Evolutionary conservation across 1,284 basidiomycete species (phyloP).

Genomic region (Sanghuangporus baumii): DNA sequence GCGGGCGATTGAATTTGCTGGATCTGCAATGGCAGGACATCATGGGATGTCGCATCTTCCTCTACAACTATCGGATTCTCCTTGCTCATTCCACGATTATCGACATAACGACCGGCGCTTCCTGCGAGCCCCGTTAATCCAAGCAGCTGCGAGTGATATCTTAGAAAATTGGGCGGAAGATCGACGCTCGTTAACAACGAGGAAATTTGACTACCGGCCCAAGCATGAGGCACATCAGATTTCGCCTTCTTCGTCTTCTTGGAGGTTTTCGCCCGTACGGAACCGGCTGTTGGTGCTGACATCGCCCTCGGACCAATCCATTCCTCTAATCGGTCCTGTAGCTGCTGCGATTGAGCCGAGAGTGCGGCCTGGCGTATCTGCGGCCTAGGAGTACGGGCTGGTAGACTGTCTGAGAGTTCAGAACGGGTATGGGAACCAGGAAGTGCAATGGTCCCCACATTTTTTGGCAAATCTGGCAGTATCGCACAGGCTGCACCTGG

Average conservation of each 20-base stretch:
- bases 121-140: slow-evolving; percentile 66
- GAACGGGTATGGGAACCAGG: slow-evolving; percentile 82
- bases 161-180: slow-evolving; percentile 61
- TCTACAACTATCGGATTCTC: slow-evolving; percentile 66
- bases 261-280: background rate
- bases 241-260: slow-evolving; percentile 30
- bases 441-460: slow-evolving; percentile 94
- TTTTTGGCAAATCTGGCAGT: slow-evolving; percentile 57
- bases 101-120: slow-evolving; percentile 40
- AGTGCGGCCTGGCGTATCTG: slow-evolving; percentile 21
- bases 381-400: slow-evolving; percentile 56
- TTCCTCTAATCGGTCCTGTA: background rate
- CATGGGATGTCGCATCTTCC: slow-evolving; percentile 35
- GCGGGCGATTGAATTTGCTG: slow-evolving; percentile 21
- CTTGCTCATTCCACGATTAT: slow-evolving; percentile 44
- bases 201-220: slow-evolving; percentile 44
- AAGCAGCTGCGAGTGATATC: slow-evolving; percentile 63
- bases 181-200: slow-evolving; percentile 49
- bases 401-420: slow-evolving; percentile 72
- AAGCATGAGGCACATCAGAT: slow-evolving; percentile 28
- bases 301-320: background rate
- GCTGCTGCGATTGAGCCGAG: slow-evolving; percentile 30
- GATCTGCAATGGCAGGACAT: background rate
- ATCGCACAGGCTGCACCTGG: slow-evolving; percentile 38
- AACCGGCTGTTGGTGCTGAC: background rate